A percentile compares a stretch with the other conserved stretches of the same genome.
Evolutionary conservation across 2,329 filamentous ascomycete species (phyloP).

Genomic region (Onygenales sp.): DNA sequence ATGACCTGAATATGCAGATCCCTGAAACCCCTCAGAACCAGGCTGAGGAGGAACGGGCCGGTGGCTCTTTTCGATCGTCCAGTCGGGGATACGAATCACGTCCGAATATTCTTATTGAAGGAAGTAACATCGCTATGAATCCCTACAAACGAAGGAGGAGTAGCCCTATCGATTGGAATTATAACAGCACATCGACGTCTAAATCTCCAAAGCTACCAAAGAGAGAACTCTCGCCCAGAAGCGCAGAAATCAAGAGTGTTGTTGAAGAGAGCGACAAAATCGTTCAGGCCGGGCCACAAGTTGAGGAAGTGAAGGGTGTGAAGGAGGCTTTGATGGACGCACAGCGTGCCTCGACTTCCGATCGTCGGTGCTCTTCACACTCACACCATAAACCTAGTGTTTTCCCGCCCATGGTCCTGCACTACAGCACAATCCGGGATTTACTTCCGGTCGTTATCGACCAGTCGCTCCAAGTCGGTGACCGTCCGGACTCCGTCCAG

Average conservation of each 20-base stretch:
- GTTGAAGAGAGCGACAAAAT: conserved; percentile 35
- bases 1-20: conserved; percentile 65
- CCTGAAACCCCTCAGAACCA: conserved; percentile 51
- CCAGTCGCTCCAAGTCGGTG: conserved; percentile 39
- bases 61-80: conserved; percentile 16
- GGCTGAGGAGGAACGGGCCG: conserved; percentile 25
- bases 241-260: conserved; percentile 31
- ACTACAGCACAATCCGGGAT: conserved; percentile 37
- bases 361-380: conserved; percentile 26
- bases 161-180: conserved; percentile 26
- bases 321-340: conserved; percentile 24
- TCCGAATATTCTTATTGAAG: conserved; percentile 33
- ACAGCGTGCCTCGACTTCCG: conserved; percentile 19
- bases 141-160: conserved; percentile 37
- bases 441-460: conserved; percentile 38
- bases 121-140: conserved; percentile 33
- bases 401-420: conserved; percentile 24
- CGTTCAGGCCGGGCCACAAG: conserved; percentile 25
- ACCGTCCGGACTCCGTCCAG: conserved; percentile 38
- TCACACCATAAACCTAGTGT: conserved; percentile 27
- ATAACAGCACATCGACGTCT: conserved; percentile 26
- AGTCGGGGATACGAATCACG: conserved; percentile 23
- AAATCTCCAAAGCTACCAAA: conserved; percentile 23
- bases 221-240: conserved; percentile 28
- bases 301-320: conserved; percentile 23